Percentiles rank a stretch among this genome's conserved stretches.
Evolutionary conservation across 768 basidiomycete species (phyloP).

Genomic region (Rhizopogon salebrosus): DNA sequence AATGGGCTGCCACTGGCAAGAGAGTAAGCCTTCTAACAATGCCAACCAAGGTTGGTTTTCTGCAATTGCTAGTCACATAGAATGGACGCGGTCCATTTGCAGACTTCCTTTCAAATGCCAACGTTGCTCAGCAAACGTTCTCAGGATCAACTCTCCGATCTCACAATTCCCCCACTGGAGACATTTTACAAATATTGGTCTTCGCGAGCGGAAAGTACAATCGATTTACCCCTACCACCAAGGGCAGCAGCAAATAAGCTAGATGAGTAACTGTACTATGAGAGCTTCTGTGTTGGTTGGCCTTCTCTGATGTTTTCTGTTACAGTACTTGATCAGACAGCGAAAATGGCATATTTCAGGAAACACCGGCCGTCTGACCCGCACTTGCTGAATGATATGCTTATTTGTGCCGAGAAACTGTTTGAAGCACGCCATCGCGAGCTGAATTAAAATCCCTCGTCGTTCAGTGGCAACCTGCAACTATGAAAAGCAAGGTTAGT

Average conservation of each 20-base stretch:
- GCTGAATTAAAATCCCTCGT: neutral
- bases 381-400: neutral
- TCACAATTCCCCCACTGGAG: no score
- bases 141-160: constrained; percentile 22
- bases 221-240: constrained; percentile 17
- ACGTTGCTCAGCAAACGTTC: constrained; percentile 26
- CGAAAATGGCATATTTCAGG: constrained; percentile 19
- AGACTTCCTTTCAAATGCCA: constrained; percentile 21
- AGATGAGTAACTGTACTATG: constrained; percentile 30
- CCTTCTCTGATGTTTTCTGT: no score
- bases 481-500: neutral
- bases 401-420: neutral
- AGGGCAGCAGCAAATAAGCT: constrained; percentile 27
- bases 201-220: constrained; percentile 9
- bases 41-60: constrained; percentile 9
- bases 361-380: constrained; percentile 22
- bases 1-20: no score
- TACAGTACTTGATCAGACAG: constrained; percentile 20
- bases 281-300: no score
- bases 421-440: neutral
- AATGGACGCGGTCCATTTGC: constrained; percentile 20
- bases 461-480: neutral
- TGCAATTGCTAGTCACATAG: constrained; percentile 12
- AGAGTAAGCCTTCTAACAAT: constrained; percentile 11
- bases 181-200: constrained; percentile 23